Base-by-base conservation (phyloP, 495 filamentous ascomycete genomes). In the Alectoria sarmentosa region DNA sequence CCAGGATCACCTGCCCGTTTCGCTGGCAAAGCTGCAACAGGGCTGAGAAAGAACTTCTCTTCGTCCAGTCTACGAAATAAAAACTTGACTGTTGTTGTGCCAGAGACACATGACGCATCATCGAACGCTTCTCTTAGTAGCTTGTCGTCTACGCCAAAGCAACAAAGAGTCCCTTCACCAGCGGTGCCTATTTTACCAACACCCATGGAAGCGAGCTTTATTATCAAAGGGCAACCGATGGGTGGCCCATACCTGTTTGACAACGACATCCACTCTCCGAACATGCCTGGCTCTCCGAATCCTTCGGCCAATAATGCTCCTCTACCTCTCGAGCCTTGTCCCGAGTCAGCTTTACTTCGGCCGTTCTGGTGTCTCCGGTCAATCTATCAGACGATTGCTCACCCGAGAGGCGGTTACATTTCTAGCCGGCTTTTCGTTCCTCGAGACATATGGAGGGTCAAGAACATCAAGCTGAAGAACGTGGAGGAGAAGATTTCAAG, bases 281-380 rank as follows among this genome's bases (percentile, higher is more conserved):
- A 82, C 48, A 82, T 77, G 14, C 87, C 88, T 21, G 86, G 84
- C 2, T 86, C 83, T 28, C 87, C 89, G 3, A 90, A 88, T 67
- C 77, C 81, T 10, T 74, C 81, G 42, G 77, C 76, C n/a, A 64
- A 69, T 21, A 82, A 85, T 69, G 76, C 78, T 0, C 93, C 93
- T 28, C 77, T 85, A 9, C 86, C 91, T 1, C 81, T 99, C 19
- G 94, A 99, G 68, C 90, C 94, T 21, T 99, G 94, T 71, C 95
- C 94, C 4, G 88, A 86, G 62, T 91, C 94, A 17, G 83, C 86
- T 62, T 82, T 96, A 56, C 82, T 96, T 1, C 87, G 94, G 19
- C 94, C 94, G 4, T 98, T 96, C 76, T 98, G 95, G 95, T 83
- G 98, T 23, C 93, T 98, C 88, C 83, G 95, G 60, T 88, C 87